Base-by-base conservation (phyloP, 768 basidiomycete genomes). In the Tylopilus plumbeoviolaceoides region DNA sequence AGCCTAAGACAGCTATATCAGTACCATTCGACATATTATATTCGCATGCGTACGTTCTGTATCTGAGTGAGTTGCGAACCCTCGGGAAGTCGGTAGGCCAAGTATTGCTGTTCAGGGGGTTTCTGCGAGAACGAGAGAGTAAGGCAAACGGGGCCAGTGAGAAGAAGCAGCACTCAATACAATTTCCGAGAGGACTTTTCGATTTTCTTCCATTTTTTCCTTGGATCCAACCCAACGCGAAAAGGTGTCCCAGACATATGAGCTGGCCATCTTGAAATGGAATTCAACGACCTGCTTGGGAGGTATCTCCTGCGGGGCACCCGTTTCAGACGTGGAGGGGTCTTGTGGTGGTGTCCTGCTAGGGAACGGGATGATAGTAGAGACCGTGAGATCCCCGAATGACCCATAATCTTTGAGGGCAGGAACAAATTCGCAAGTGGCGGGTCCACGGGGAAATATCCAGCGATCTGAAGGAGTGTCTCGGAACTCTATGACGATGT, bases 401-500 rank as follows among this genome's bases (percentile, higher is more conserved):
- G 60, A 46, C 38, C 47, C 60, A 28, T 57, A 21, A 51, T 55
- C 44, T 7, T 53, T 47, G 3, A 57, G 50, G 8, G 53, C 4
- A 38, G 70, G 44, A 20, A 53, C 56, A 53, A 76, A 72, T 56
- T 85, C 79, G 54, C 75, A 82, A 28, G 76, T 68, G 8, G 77
- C 76, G 6, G 76, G 72, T 20, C 79, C 81, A 30, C 85, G 79
- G 47, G 89, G 87, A 49, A 91, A 73, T 7, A 86, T 59, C 80
- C 81, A 85, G n/a, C 83, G 78, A 44, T 88, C 85, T 40, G 73
- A 72, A 3, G 80, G 74, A 5, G 72, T 69, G 60, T 90, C 89
- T 46, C 75, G 70, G 57, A 88, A 90, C 61, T 88, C 86, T 47
- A 91, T 62, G 21, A 90, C 80, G 1, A 91, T 63, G 63, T 91